A percentile compares a stretch with the other conserved stretches of the same genome.
Conservation (phyloP, 257 asterid genomes). For the Fraxinus excelsior region DNA sequence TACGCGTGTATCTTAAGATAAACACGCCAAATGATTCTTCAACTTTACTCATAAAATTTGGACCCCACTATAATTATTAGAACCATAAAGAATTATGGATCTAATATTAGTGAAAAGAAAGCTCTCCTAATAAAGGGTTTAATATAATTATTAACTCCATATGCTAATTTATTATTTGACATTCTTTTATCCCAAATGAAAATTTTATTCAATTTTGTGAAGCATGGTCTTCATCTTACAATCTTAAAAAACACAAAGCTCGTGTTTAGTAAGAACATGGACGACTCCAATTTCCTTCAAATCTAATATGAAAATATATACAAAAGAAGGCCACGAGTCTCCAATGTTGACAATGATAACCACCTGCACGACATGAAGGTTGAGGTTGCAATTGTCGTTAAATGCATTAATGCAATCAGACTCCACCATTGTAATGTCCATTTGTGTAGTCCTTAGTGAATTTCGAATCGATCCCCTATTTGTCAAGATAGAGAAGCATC, state of each 20-base stretch:
- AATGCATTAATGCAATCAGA: no score
- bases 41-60: slow-evolving; percentile 27
- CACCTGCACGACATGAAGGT: background rate
- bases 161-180: background rate
- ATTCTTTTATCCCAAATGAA: background rate
- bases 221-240: background rate
- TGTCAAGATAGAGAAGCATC: background rate
- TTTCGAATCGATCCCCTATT: no score
- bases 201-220: background rate
- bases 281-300: no score
- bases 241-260: background rate
- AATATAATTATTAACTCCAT: background rate
- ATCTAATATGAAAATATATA: no score
- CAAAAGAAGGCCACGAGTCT: no score
- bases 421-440: background rate
- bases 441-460: no score
- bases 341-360: no score
- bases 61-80: slow-evolving; percentile 25
- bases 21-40: slow-evolving; percentile 23
- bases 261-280: background rate
- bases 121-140: background rate
- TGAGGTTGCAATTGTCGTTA: no score
- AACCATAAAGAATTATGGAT: background rate
- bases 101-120: background rate
- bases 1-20: slow-evolving; percentile 32